These are phyloP conservation scores for Lathyrus aphaca DNA, from an alignment of 306 rosid species.

Conservation along the genomic window DNA sequence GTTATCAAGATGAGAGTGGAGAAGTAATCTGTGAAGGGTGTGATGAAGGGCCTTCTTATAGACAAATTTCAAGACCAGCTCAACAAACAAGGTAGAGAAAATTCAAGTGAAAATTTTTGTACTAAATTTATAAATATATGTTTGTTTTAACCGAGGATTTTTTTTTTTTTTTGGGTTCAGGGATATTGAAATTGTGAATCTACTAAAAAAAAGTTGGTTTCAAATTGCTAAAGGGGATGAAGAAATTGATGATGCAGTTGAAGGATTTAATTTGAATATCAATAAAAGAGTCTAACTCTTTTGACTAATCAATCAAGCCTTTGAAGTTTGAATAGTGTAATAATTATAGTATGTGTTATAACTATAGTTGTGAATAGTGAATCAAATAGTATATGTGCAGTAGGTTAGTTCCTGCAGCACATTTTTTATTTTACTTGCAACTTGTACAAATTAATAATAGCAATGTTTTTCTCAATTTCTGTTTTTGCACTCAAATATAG, in stretches of 20 bases:
- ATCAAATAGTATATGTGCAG: constrained; percentile 33
- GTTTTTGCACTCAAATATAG: constrained; percentile 4
- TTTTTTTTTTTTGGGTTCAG: constrained; percentile 41
- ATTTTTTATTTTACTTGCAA: constrained; percentile 22
- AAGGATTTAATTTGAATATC: constrained; percentile 60
- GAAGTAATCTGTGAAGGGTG: constrained; percentile 89
- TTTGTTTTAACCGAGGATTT: background rate
- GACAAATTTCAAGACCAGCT: constrained; percentile 50
- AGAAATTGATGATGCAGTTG: constrained; percentile 51
- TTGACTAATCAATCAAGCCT: constrained; percentile 43
- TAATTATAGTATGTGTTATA: constrained; percentile 25
- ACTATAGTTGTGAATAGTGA: constrained; percentile 32
- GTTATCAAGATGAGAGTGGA: constrained; percentile 82
- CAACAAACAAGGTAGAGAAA: constrained; percentile 50
- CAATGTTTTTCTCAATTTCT: constrained; percentile 23
- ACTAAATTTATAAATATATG: background rate
- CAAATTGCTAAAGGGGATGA: constrained; percentile 61
- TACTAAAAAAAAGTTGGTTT: constrained; percentile 63
- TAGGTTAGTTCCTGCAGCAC: constrained; percentile 36
- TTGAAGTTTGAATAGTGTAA: constrained; percentile 3
- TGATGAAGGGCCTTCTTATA: constrained; percentile 85
- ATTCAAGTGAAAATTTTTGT: background rate
- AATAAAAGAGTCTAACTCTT: constrained; percentile 67
- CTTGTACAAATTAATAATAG: constrained; percentile 35
- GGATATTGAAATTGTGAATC: constrained; percentile 65